Evolutionary conservation across 495 filamentous ascomycete genomes (phyloP).

Genomic region (Hypomontagnella submonticulosa): DNA sequence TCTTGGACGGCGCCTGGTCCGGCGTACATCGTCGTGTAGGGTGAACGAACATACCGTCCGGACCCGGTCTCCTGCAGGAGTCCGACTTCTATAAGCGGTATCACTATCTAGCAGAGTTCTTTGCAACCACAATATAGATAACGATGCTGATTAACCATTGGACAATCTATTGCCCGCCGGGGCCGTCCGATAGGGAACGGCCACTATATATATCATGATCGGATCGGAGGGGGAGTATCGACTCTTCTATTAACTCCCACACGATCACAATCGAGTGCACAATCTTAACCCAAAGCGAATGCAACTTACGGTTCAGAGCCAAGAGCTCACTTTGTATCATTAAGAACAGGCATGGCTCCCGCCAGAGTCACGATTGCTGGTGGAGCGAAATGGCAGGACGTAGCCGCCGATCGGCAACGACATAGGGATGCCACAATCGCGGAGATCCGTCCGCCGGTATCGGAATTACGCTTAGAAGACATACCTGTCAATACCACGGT

Average conservation of each 20-base stretch:
- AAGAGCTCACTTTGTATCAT: neutral
- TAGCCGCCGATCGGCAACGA: constrained; percentile 56
- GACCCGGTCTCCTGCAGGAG: constrained; percentile 19
- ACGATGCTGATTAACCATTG: constrained; percentile 32
- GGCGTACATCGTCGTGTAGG: neutral
- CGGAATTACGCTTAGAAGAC: constrained; percentile 43
- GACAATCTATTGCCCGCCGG: constrained; percentile 19
- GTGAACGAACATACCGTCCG: constrained; percentile 9
- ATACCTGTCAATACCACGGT: constrained; percentile 57
- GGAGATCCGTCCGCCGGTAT: constrained; percentile 47
- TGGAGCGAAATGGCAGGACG: constrained; percentile 59
- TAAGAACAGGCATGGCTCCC: constrained; percentile 28
- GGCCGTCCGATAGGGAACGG: constrained; percentile 2
- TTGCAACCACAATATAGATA: constrained; percentile 5
- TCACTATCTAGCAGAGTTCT: constrained; percentile 4
- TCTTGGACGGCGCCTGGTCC: too few relatives aligned
- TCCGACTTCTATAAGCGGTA: constrained; percentile 13
- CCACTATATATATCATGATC: constrained; percentile 14
- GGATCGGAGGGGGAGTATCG: neutral
- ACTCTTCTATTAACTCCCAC: neutral
- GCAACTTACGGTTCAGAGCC: neutral
- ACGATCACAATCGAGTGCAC: neutral
- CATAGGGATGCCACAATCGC: constrained; percentile 58
- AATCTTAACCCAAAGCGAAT: neutral
- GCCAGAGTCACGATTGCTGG: constrained; percentile 51